Evolutionary conservation across 495 filamentous ascomycete genomes (phyloP).

Genomic region (Barbatosphaeria neglecta): DNA sequence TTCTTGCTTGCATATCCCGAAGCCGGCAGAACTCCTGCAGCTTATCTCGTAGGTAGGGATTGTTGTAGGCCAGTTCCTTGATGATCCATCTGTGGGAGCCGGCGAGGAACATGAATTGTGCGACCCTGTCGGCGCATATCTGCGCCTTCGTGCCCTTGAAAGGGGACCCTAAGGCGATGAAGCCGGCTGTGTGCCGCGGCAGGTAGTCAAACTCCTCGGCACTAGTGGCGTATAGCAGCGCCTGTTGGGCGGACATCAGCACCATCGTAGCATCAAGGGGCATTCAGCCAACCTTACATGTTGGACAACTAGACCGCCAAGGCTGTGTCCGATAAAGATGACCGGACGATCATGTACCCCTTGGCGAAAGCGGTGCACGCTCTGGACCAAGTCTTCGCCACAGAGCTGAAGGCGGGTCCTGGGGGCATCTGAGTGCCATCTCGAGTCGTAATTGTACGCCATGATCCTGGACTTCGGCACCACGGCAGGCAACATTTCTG

Average conservation of each 20-base stretch:
- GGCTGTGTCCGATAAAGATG: conserved; percentile 1
- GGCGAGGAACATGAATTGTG: not conserved
- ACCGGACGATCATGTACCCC: not conserved
- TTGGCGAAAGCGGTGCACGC: not conserved
- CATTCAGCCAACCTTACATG: not conserved
- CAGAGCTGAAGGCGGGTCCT: not conserved
- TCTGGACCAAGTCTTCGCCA: conserved; percentile 1
- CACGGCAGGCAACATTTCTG: not conserved
- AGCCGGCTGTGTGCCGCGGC: not conserved
- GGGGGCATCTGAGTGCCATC: not conserved
- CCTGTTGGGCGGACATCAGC: too few species aligned
- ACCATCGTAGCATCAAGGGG: not conserved
- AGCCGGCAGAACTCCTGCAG: not conserved
- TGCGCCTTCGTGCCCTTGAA: conserved; percentile 3
- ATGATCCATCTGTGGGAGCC: not conserved
- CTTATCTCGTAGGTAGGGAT: not conserved
- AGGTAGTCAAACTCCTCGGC: not conserved
- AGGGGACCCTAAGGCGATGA: not conserved
- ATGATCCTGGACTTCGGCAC: not conserved
- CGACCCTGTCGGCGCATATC: not conserved
- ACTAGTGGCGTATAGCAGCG: too few species aligned
- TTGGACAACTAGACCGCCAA: not conserved
- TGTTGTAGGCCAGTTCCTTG: not conserved
- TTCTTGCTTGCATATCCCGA: too few species aligned
- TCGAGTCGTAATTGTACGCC: conserved; percentile 1